These are phyloP conservation scores for Lecanicillium sp. DNA, from an alignment of 2,329 filamentous ascomycete genomes.

Conservation along the genomic window DNA sequence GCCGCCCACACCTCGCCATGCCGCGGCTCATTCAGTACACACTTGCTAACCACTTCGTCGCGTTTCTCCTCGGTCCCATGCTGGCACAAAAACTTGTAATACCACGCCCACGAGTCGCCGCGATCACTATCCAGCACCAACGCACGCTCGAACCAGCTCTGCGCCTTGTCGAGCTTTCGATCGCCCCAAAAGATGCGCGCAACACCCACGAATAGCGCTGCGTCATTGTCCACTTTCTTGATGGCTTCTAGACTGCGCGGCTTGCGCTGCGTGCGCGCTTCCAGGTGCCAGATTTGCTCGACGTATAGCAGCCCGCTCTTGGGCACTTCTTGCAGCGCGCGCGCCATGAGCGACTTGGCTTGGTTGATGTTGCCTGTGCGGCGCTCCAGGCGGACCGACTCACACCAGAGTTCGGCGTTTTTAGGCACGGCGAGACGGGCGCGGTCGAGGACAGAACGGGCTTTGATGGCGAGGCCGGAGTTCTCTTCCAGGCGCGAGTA, in stretches of 20 bases:
- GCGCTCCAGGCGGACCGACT: slow-evolving; percentile 88
- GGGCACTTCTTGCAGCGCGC: slow-evolving; percentile 84
- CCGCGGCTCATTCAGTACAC: slow-evolving; percentile 72
- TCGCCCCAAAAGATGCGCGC: slow-evolving; percentile 96
- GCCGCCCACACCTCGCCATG: slow-evolving; percentile 91
- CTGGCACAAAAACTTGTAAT: slow-evolving; percentile 85
- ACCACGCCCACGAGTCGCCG: slow-evolving; percentile 97
- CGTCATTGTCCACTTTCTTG: slow-evolving; percentile 91
- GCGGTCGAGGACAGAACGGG: slow-evolving; percentile 85
- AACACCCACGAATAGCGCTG: slow-evolving; percentile 80
- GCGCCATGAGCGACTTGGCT: slow-evolving; percentile 87
- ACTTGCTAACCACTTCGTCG: slow-evolving; percentile 74
- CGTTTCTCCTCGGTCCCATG: slow-evolving; percentile 94
- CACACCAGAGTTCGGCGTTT: slow-evolving; percentile 77
- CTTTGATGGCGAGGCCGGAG: slow-evolving; percentile 77
- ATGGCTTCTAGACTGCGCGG: slow-evolving; percentile 87
- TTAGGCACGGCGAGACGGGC: slow-evolving; percentile 83
- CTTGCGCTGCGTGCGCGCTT: slow-evolving; percentile 85
- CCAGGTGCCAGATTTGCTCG: slow-evolving; percentile 92
- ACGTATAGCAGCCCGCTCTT: slow-evolving; percentile 82
- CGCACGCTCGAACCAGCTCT: slow-evolving; percentile 96
- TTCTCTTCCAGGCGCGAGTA: slow-evolving; percentile 83
- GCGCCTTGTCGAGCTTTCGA: slow-evolving; percentile 83
- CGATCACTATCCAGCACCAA: slow-evolving; percentile 77
- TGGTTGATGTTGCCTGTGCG: slow-evolving; percentile 76